phyloP scores from a whole-genome alignment of 1,284 basidiomycete genomes.

The Boletellus deceptivus region DNA sequence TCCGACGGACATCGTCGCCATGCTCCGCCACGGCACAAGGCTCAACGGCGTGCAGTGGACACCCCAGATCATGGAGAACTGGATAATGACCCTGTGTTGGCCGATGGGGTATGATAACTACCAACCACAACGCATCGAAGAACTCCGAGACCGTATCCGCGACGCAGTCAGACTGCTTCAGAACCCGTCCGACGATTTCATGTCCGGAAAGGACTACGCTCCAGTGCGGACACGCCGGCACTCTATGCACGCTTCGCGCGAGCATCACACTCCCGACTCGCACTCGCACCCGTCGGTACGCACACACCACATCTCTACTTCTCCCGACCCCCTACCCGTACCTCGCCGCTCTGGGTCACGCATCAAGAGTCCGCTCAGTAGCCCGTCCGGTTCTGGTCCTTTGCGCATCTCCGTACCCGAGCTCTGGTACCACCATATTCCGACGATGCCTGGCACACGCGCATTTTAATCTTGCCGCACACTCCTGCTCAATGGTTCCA shows the following conservation, averaged over 20 bases:
- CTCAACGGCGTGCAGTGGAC: conserved; percentile 55
- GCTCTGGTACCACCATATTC: conserved; percentile 13
- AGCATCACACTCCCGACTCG: conserved; percentile 5
- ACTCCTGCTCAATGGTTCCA: conserved; percentile 14
- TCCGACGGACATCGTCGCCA: conserved; percentile 45
- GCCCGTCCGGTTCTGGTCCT: conserved; percentile 1
- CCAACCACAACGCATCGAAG: conserved; percentile 40
- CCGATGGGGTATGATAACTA: conserved; percentile 56
- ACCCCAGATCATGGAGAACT: conserved; percentile 48
- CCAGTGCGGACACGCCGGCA: not conserved
- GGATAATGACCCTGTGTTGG: conserved; percentile 52
- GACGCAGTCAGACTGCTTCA: conserved; percentile 44
- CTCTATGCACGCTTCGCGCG: conserved; percentile 15
- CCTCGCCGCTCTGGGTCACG: not conserved
- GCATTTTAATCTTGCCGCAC: conserved; percentile 2
- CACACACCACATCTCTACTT: not conserved
- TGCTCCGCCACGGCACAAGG: conserved; percentile 49
- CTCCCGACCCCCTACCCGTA: conserved; percentile 6
- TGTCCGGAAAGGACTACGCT: not conserved
- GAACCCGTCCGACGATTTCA: conserved; percentile 20
- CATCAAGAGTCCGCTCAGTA: conserved; percentile 14
- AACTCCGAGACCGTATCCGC: conserved; percentile 47
- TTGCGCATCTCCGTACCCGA: conserved; percentile 22
- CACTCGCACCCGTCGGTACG: not conserved
- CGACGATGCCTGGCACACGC: conserved; percentile 3